A percentile compares a stretch with the other conserved stretches of the same genome.
These are phyloP conservation scores for Trichosanthes cucumerina DNA, from an alignment of 306 rosid species.

Conservation along the genomic window DNA sequence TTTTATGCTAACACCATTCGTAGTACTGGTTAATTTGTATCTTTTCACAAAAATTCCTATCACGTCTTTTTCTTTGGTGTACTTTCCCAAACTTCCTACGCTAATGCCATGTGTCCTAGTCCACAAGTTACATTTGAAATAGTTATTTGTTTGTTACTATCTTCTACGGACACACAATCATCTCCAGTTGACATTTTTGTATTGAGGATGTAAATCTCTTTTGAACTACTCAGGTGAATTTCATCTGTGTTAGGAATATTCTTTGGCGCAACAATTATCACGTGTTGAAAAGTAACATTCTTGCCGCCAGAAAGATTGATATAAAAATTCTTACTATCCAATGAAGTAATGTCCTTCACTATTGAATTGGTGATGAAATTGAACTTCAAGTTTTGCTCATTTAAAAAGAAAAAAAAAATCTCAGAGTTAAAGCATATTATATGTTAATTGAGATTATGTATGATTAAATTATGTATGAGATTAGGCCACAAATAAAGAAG, in stretches of 20 bases:
- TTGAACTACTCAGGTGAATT: conserved; percentile 35
- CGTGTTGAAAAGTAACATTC: background rate
- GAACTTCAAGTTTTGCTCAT: background rate
- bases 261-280: background rate
- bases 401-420: too few species aligned
- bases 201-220: conserved; percentile 18
- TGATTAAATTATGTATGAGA: too few species aligned
- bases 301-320: background rate
- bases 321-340: background rate
- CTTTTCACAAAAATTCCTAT: conserved; percentile 13
- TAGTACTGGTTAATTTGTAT: conserved; percentile 1
- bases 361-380: background rate
- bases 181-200: conserved; percentile 23
- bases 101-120: conserved; percentile 18
- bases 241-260: conserved; percentile 37
- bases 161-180: conserved; percentile 43
- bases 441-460: too few species aligned
- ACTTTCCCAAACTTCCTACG: conserved; percentile 29
- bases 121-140: conserved; percentile 22
- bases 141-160: conserved; percentile 18
- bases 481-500: background rate
- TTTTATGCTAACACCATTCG: too few species aligned
- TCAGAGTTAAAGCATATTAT: too few species aligned
- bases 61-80: conserved; percentile 18
- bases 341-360: background rate